Conservation (phyloP, 106 monocot genomes). For the Dioscorea alata region DNA sequence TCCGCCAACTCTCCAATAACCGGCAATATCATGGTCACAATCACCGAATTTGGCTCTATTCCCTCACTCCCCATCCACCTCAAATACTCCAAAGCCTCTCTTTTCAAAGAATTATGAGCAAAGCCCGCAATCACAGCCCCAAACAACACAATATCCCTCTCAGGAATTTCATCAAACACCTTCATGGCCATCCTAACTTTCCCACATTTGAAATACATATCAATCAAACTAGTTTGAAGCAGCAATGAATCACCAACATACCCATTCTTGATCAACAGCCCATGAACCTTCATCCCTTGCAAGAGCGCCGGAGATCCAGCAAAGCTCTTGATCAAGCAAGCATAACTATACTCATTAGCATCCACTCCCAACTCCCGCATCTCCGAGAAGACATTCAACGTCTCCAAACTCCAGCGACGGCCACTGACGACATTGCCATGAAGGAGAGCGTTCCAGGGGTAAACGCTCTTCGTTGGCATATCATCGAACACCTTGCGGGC, state of each 20-base stretch:
- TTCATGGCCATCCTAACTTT: slow-evolving; percentile 52
- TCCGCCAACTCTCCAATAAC: slow-evolving; percentile 52
- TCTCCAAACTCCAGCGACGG: slow-evolving; percentile 25
- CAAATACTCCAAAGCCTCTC: slow-evolving; percentile 74
- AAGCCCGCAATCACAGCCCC: slow-evolving; percentile 81
- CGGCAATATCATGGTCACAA: slow-evolving; percentile 55
- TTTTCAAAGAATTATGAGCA: slow-evolving; percentile 52
- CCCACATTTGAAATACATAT: slow-evolving; percentile 86
- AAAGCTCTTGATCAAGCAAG: slow-evolving; percentile 75
- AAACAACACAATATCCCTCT: slow-evolving; percentile 72
- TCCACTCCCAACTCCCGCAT: slow-evolving; percentile 61
- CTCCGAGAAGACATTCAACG: slow-evolving; percentile 34
- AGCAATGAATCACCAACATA: slow-evolving; percentile 22
- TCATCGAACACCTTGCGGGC: slow-evolving; percentile 36
- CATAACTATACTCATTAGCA: slow-evolving; percentile 64
- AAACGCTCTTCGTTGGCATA: slow-evolving; percentile 15
- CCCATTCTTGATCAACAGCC: slow-evolving; percentile 61
- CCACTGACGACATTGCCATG: slow-evolving; percentile 41
- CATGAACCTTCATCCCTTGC: slow-evolving; percentile 58
- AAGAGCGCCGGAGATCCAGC: slow-evolving; percentile 53
- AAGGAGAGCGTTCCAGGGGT: slow-evolving; percentile 75
- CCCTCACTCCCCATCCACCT: slow-evolving; percentile 52
- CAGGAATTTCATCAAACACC: slow-evolving; percentile 80
- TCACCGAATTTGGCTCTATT: slow-evolving; percentile 65
- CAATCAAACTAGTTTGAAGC: slow-evolving; percentile 57